A percentile compares a stretch with the other conserved stretches of the same genome.
These are phyloP conservation scores for Fusarium sp. DNA, from an alignment of 2,329 filamentous ascomycete species.

Conservation along the genomic window DNA sequence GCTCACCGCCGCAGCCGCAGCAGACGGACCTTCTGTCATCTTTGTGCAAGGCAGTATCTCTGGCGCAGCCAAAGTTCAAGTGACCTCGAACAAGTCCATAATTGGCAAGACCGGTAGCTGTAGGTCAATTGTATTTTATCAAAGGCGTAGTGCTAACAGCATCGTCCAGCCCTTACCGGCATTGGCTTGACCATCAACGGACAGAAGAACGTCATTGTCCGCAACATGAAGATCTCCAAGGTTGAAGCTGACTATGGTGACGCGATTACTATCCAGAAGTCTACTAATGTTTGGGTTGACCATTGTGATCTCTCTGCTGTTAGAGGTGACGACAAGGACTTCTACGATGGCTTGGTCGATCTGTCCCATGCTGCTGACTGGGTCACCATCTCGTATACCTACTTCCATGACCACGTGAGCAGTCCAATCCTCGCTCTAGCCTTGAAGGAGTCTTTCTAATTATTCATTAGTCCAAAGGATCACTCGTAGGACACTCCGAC, in stretches of 20 bases:
- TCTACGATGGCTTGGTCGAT: conserved; percentile 56
- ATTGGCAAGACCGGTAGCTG: conserved; percentile 37
- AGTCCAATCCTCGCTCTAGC: fast-evolving
- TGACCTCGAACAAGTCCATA: conserved; percentile 37
- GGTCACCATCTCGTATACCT: conserved; percentile 54
- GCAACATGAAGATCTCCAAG: conserved; percentile 63
- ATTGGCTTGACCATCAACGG: conserved; percentile 31
- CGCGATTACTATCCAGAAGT: conserved; percentile 58
- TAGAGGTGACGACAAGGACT: conserved; percentile 53
- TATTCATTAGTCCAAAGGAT: conserved; percentile 57
- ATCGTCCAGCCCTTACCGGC: conserved; percentile 16
- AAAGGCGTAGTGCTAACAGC: fast-evolving
- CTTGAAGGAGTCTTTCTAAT: no score
- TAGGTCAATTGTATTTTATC: fast-evolving
- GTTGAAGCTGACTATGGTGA: conserved; percentile 59
- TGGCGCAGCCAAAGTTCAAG: conserved; percentile 36
- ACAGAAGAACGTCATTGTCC: conserved; percentile 62
- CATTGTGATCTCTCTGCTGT: conserved; percentile 54
- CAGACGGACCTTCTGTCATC: conserved; percentile 21
- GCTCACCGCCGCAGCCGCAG: conserved; percentile 25
- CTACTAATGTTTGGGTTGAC: conserved; percentile 60
- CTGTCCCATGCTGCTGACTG: conserved; percentile 55
- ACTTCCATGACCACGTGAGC: conserved; percentile 53
- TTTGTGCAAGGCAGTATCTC: conserved; percentile 35
- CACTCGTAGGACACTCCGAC: conserved; percentile 69